Percentiles rank a stretch among this genome's conserved stretches.
Evolutionary conservation across 306 rosid species (phyloP).

Genomic region (Sphenostylis stenocarpa): DNA sequence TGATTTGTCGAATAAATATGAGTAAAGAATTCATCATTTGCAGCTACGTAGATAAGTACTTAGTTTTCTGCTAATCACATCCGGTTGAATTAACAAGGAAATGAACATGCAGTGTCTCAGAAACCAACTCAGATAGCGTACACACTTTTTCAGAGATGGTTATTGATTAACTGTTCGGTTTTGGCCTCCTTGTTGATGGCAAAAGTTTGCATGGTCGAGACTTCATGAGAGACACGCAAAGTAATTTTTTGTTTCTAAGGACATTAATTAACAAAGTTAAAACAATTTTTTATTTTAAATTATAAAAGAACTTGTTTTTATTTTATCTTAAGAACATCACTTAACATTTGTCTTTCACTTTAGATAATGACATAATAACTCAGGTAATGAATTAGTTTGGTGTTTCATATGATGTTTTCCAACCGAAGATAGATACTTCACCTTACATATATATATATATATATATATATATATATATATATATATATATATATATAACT

Average conservation of each 20-base stretch:
- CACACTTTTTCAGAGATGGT: constrained; percentile 30
- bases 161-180: not conserved
- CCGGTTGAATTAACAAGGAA: constrained; percentile 25
- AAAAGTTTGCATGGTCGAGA: constrained; percentile 31
- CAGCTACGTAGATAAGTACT: constrained; percentile 31
- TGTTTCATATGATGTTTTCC: not conserved
- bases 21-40: not conserved
- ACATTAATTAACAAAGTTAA: too few species aligned
- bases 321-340: too few species aligned
- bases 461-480: too few species aligned
- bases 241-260: not conserved
- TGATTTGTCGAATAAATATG: not conserved
- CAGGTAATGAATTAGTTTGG: not conserved
- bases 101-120: too few species aligned
- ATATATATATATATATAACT: not conserved
- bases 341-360: not conserved
- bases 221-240: not conserved
- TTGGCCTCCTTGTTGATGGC: not conserved
- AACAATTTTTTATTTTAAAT: too few species aligned
- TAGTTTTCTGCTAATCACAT: constrained; percentile 50
- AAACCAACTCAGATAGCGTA: too few species aligned
- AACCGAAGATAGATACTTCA: not conserved
- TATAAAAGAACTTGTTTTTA: too few species aligned
- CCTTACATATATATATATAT: not conserved
- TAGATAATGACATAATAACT: not conserved